These are phyloP conservation scores for Tulasnella sp. DNA, from an alignment of 768 basidiomycete genomes.

Conservation along the genomic window DNA sequence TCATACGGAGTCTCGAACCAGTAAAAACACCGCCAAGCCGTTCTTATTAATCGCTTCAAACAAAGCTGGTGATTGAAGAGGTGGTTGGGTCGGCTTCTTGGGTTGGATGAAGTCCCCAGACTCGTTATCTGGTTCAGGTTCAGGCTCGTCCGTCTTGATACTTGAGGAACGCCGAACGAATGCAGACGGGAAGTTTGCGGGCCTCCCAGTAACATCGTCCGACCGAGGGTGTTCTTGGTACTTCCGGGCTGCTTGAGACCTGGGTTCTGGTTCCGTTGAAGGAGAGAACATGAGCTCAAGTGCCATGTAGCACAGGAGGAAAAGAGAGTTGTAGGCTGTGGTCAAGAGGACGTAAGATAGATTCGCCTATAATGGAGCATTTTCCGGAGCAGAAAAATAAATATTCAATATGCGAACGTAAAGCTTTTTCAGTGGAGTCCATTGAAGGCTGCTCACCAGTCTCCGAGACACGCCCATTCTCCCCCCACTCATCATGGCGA, in stretches of 20 bases:
- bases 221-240: neutral
- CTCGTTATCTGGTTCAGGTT: neutral
- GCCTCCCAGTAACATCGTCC: neutral
- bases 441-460: constrained; percentile 44
- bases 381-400: neutral
- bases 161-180: constrained; percentile 3
- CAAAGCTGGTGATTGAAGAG: constrained; percentile 46
- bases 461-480: constrained; percentile 54
- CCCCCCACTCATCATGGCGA: constrained; percentile 30
- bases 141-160: neutral
- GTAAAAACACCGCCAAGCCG: constrained; percentile 70
- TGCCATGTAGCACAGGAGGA: constrained; percentile 74
- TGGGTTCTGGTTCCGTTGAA: constrained; percentile 9
- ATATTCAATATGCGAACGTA: neutral
- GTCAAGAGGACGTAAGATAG: constrained; percentile 86
- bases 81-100: constrained; percentile 14
- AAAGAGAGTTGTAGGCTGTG: constrained; percentile 80
- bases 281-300: constrained; percentile 71
- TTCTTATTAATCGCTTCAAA: constrained; percentile 83
- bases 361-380: constrained; percentile 59
- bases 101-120: neutral
- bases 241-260: neutral
- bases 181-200: neutral
- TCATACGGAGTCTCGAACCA: constrained; percentile 51
- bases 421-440: neutral